These are phyloP conservation scores for Cystobasidium slooffiae DNA, from an alignment of 1,284 basidiomycete species.

Conservation along the genomic window DNA sequence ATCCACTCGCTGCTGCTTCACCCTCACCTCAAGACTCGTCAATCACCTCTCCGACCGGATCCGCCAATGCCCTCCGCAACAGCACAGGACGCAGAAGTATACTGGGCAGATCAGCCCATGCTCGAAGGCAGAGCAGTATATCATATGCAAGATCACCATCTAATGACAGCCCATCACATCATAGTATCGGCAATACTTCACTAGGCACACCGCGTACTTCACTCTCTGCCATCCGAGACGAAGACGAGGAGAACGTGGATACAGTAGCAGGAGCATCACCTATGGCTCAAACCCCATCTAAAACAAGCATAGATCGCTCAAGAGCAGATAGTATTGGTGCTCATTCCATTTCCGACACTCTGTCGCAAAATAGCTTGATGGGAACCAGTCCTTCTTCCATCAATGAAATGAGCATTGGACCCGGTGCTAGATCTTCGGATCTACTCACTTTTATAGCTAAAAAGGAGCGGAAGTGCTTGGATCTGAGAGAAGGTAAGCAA, in stretches of 20 bases:
- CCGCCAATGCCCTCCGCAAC: neutral
- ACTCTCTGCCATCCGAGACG: slow-evolving; percentile 10
- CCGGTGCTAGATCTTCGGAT: slow-evolving; percentile 48
- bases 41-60: neutral
- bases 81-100: slow-evolving; percentile 41
- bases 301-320: neutral
- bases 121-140: slow-evolving; percentile 44
- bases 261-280: neutral
- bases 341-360: neutral
- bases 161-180: slow-evolving; percentile 1
- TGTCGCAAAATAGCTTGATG: neutral
- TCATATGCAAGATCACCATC: slow-evolving; percentile 39
- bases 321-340: neutral
- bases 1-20: neutral
- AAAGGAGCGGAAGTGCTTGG: slow-evolving; percentile 56
- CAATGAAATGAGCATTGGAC: slow-evolving; percentile 12
- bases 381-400: neutral
- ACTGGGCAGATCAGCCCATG: slow-evolving; percentile 36
- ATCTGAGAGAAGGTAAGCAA: slow-evolving; percentile 54
- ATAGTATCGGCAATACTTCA: neutral
- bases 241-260: neutral
- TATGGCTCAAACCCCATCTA: slow-evolving; percentile 1
- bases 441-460: slow-evolving; percentile 55
- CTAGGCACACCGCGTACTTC: slow-evolving; percentile 7
- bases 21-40: neutral